These are phyloP conservation scores for Asterophora parasitica DNA, from an alignment of 768 basidiomycete genomes.

Conservation along the genomic window DNA sequence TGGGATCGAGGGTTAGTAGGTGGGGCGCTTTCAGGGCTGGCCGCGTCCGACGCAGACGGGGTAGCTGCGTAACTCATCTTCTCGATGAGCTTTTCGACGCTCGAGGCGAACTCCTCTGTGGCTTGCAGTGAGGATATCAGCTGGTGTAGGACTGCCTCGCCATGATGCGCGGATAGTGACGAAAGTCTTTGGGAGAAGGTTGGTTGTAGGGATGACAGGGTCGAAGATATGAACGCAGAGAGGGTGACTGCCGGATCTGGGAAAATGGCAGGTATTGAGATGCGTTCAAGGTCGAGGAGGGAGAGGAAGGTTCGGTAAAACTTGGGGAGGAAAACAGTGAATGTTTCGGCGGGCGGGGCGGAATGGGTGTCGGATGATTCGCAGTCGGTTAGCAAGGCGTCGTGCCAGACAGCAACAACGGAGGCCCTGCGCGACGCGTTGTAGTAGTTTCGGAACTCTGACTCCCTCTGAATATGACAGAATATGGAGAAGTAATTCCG, in stretches of 20 bases:
- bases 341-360: conserved; percentile 28
- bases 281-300: conserved; percentile 66
- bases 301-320: conserved; percentile 71
- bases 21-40: conserved; percentile 14
- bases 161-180: conserved; percentile 60
- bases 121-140: conserved; percentile 67
- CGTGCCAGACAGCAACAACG: conserved; percentile 68
- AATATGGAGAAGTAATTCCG: conserved; percentile 84
- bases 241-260: conserved; percentile 77
- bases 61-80: conserved; percentile 45
- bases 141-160: conserved; percentile 57
- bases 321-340: conserved; percentile 63
- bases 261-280: conserved; percentile 79
- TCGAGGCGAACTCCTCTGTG: conserved; percentile 79
- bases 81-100: conserved; percentile 72
- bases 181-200: conserved; percentile 77
- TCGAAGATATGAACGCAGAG: conserved; percentile 78
- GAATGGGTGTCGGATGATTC: conserved; percentile 27
- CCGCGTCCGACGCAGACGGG: conserved; percentile 17
- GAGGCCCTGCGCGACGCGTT: conserved; percentile 72
- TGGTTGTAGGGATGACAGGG: conserved; percentile 74
- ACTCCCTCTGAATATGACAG: conserved; percentile 83
- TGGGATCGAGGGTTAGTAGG: conserved; percentile 20
- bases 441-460: conserved; percentile 93
- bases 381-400: conserved; percentile 48